Conservation (phyloP, 192 early-diverging fungal genomes). For the Powellomyces hirtus region DNA sequence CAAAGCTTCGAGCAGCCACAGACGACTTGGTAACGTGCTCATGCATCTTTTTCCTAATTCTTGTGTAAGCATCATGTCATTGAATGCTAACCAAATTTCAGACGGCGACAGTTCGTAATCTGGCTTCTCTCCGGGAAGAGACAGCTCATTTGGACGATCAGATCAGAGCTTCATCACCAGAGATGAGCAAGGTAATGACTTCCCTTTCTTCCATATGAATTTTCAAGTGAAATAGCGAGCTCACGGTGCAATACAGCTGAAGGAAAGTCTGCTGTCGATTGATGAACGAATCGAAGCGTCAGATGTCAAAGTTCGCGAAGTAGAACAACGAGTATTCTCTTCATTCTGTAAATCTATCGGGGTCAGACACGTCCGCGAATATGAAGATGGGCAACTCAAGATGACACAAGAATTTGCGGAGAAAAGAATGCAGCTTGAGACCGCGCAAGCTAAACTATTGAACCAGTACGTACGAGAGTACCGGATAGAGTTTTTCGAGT, state of each 20-base stretch:
- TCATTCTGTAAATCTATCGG: conserved; percentile 74
- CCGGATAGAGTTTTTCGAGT: background rate
- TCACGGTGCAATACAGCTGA: too few species aligned
- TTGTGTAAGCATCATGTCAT: background rate
- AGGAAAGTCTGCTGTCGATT: too few species aligned
- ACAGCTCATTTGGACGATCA: conserved; percentile 46
- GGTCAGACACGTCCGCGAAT: conserved; percentile 79
- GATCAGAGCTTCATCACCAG: conserved; percentile 7
- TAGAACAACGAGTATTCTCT: conserved; percentile 71
- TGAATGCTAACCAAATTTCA: conserved; percentile 28
- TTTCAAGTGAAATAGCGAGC: too few species aligned
- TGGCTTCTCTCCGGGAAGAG: conserved; percentile 33
- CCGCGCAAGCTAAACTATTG: conserved; percentile 72
- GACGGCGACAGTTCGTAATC: conserved; percentile 8
- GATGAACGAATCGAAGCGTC: conserved; percentile 50
- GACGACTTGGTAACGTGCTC: conserved; percentile 69
- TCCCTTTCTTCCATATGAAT: too few species aligned
- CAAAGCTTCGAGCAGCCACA: conserved; percentile 48
- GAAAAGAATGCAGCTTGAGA: conserved; percentile 71
- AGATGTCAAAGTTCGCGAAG: conserved; percentile 45
- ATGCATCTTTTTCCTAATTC: background rate
- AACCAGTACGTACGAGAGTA: conserved; percentile 63
- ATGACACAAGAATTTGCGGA: conserved; percentile 72
- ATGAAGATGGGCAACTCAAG: conserved; percentile 73
- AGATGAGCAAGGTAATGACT: background rate